phyloP scores from a whole-genome alignment of 805 yeast genomes.

The Nakazawaea sp. region DNA sequence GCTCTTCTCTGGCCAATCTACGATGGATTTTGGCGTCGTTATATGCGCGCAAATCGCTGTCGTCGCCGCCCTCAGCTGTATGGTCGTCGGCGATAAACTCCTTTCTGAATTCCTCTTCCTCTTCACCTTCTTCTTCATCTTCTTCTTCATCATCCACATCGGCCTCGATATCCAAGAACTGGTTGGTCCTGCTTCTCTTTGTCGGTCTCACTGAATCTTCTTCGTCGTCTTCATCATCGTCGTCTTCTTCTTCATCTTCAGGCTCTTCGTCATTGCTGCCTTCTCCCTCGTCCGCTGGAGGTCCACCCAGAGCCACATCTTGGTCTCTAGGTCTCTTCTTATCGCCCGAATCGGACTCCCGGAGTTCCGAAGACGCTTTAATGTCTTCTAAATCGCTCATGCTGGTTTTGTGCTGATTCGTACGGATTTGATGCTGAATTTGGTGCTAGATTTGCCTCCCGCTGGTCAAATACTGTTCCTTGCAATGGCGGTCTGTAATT shows the following conservation, averaged over 20 bases:
- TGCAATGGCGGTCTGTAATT: no score
- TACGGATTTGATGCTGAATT: no score
- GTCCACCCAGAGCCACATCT: slow-evolving; percentile 32
- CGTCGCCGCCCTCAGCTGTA: slow-evolving; percentile 39
- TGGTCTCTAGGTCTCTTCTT: slow-evolving; percentile 3
- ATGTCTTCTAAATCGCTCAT: slow-evolving; percentile 11
- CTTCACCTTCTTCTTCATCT: slow-evolving; percentile 87
- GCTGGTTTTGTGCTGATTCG: no score
- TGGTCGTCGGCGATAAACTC: slow-evolving; percentile 78
- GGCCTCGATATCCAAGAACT: slow-evolving; percentile 96
- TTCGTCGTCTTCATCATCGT: slow-evolving; percentile 48
- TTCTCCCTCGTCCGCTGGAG: slow-evolving; percentile 32
- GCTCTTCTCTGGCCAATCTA: slow-evolving; percentile 77
- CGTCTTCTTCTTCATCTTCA: slow-evolving; percentile 46
- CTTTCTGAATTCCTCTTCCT: slow-evolving; percentile 78
- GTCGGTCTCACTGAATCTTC: slow-evolving; percentile 41
- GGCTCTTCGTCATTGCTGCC: slow-evolving; percentile 41
- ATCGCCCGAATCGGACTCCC: background rate
- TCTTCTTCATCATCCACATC: slow-evolving; percentile 98
- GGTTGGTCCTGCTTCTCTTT: slow-evolving; percentile 57
- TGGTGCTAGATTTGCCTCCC: no score
- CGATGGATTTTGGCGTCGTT: slow-evolving; percentile 79
- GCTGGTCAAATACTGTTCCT: no score
- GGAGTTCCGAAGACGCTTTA: slow-evolving; percentile 6
- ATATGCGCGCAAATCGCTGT: slow-evolving; percentile 15